Evolutionary conservation across 331 rosid genomes (phyloP).

Genomic region (Pyracantha coccinea): DNA sequence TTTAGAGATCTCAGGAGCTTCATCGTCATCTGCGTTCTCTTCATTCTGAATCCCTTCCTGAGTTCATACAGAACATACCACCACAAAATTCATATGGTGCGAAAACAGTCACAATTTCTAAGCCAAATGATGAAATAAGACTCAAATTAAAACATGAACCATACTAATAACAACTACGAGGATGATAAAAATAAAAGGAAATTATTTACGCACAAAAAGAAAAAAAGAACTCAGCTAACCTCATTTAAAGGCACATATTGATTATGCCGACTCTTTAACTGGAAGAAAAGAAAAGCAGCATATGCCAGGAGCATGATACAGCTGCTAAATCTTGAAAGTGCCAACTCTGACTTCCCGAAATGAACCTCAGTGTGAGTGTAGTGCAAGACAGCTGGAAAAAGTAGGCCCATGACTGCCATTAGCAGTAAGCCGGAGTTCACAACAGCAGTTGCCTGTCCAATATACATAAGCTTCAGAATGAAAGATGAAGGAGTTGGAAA

Average conservation of each 20-base stretch:
- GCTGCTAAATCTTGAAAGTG: constrained; percentile 91
- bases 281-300: constrained; percentile 70
- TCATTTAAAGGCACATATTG: constrained; percentile 41
- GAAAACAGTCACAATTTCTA: neutral
- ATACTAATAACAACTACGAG: neutral
- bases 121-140: neutral
- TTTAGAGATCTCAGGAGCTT: constrained; percentile 60
- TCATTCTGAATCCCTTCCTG: constrained; percentile 53
- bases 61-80: constrained; percentile 16
- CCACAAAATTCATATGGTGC: constrained; percentile 10
- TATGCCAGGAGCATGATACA: constrained; percentile 88
- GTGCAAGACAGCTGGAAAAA: constrained; percentile 71
- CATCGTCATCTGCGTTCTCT: constrained; percentile 39
- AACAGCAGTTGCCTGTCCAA: constrained; percentile 57
- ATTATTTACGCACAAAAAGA: neutral
- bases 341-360: constrained; percentile 69
- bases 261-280: constrained; percentile 43
- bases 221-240: constrained; percentile 27
- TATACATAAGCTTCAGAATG: constrained; percentile 16
- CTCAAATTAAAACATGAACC: neutral
- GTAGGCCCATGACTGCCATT: constrained; percentile 87
- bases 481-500: constrained; percentile 4
- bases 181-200: neutral
- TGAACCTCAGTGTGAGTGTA: constrained; percentile 65
- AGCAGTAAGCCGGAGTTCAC: constrained; percentile 68